Base-by-base conservation (phyloP, 1,139 yeast genomes). In the Yarrowia galli region DNA sequence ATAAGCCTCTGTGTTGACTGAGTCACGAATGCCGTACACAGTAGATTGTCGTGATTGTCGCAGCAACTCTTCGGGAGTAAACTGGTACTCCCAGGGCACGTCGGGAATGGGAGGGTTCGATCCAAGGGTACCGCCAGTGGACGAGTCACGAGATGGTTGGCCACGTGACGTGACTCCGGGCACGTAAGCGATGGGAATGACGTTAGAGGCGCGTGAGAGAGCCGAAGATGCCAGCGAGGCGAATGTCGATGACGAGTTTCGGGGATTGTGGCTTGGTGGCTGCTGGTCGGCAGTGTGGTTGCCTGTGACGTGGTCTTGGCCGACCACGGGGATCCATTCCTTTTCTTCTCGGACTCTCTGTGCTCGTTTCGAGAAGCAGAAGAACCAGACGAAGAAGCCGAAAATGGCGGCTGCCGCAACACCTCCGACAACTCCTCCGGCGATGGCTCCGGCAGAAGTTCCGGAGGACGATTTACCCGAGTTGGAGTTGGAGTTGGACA, bases 361-460 rank as follows among this genome's bases (percentile, higher is more conserved):
- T 35, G 69, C 67, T 61, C 72, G 69, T 36, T 46, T 46, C 38
- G 66, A 61, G 38, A 61, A 61, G 56, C 66, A 61, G 36, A 61
- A 61, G 38, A 46, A 61, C 66, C 66, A 61, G 15, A 61, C 45
- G 13, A 61, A 28, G 18, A 61, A 61, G 36, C 46, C 56, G 18
- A 61, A 46, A 16, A 61, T 61, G 45, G 56, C 56, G 23, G 64
- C 64, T 4, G 56, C 66, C 10, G 56, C 76, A 0, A 75, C 68
- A 1, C 77, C 77, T 45, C 77, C 77, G 1, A 75, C 74, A 1
- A 75, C 77, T n/a, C 77, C 77, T 7, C 78, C 78, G 6, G 76
- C 77, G 40, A 75, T 75, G 10, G 76, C 75, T 3, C 77, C 77
- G 3, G 74, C 70, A 2, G 66, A 61, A 1, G 66, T 53, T 15